A percentile compares a stretch with the other conserved stretches of the same genome.
These are phyloP conservation scores for Bonia amplexicaulis DNA, from an alignment of 176 grass and related monocot species.

Conservation along the genomic window DNA sequence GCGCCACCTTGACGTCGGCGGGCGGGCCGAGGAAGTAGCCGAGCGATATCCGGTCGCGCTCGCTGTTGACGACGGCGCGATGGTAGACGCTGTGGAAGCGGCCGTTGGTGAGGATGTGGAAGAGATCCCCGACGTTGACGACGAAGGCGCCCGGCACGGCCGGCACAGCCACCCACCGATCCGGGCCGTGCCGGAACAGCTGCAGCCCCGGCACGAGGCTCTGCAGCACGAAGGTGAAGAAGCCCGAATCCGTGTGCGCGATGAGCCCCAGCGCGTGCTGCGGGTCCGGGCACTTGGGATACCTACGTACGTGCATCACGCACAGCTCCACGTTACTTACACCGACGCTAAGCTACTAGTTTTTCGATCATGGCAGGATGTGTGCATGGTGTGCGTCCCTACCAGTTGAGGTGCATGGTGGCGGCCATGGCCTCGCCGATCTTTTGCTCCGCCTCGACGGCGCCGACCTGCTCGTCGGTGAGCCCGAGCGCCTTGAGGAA, in stretches of 20 bases:
- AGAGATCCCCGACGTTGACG: constrained; percentile 88
- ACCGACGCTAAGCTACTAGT: neutral
- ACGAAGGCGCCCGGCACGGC: constrained; percentile 52
- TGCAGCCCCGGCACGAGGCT: constrained; percentile 84
- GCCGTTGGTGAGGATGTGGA: constrained; percentile 91
- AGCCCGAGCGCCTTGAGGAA: constrained; percentile 72
- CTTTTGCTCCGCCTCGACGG: constrained; percentile 29
- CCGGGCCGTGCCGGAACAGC: constrained; percentile 46
- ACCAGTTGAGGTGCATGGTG: constrained; percentile 62
- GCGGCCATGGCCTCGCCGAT: constrained; percentile 43
- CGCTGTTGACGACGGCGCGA: constrained; percentile 77
- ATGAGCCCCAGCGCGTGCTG: constrained; percentile 77
- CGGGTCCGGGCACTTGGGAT: constrained; percentile 88
- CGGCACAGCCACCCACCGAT: constrained; percentile 76
- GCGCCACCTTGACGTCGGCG: constrained; percentile 45
- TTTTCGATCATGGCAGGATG: neutral
- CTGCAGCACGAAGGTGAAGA: constrained; percentile 89
- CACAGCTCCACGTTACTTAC: neutral
- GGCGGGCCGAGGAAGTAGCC: constrained; percentile 79
- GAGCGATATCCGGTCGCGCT: constrained; percentile 58
- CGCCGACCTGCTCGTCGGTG: constrained; percentile 40
- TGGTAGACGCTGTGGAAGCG: constrained; percentile 79
- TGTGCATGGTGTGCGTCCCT: neutral
- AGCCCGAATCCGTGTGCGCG: constrained; percentile 89
- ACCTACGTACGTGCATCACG: constrained; percentile 34